Base-by-base conservation (phyloP, 352 stramenopile species). In the Phytophthora colocasiae region DNA sequence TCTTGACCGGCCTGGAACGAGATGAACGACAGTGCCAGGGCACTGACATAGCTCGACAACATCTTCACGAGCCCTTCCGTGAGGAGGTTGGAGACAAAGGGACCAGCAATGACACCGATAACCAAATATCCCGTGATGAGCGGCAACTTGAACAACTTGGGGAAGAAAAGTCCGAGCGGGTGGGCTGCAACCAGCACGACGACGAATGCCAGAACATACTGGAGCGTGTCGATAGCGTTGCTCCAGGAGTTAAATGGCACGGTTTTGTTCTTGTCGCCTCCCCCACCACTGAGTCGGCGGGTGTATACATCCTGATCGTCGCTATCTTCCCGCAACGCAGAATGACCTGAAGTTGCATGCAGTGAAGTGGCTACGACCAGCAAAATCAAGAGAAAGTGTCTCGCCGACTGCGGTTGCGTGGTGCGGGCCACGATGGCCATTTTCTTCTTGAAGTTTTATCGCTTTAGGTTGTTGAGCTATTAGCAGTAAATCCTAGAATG, bases 61-160 rank as follows among this genome's bases (percentile, higher is more conserved):
- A 86, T 73, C 11, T 65, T 51, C 32, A 89, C 73, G 2, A 77
- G 52, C 1, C 39, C 48, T 7, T 58, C 70, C 9, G 70, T 59
- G 32, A 90, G 60, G 27, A 90, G 31, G 27, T 89, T 81, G 22
- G 77, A 36, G 15, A 84, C 54, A 55, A 90, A 90, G 22, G 81
- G 81, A 0, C 80, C 81, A 24, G 81, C 70, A 19, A 85, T 45
- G 38, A 90, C 76, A 31, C 81, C 81, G 17, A 87, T 70, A 46
- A 90, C 60, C 46, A 90, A 61, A 49, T 90, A 90, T 9, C 81
- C 81, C 15, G 81, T 90, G 46, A 90, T 88, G n/a, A 90, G 62
- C 45, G 81, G 81, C 12, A 90, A 62, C 34, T 74, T 80, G 62
- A 88, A 78, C 19, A 77, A 71, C 34, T 70, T 73, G 12, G 81